A percentile compares a stretch with the other conserved stretches of the same genome.
phyloP scores from a whole-genome alignment of 1,139 yeast species.

The Candida tunisiensis region DNA sequence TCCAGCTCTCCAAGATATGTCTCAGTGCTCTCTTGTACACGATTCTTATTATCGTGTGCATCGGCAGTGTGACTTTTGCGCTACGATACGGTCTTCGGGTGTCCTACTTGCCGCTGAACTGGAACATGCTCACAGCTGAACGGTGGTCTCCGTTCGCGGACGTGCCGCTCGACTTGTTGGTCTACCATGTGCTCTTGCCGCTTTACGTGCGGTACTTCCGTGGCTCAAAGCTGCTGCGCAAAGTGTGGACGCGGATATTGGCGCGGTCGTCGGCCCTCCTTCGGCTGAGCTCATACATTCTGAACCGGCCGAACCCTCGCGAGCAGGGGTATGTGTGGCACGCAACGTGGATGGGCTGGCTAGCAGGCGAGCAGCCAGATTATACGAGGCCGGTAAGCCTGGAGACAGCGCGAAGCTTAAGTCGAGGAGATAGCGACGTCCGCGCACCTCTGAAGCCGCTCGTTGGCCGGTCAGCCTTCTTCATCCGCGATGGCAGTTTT shows the following conservation, averaged over 20 bases:
- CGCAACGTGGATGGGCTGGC: slow-evolving; percentile 29
- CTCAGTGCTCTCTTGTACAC: slow-evolving; percentile 68
- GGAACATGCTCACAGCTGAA: neutral
- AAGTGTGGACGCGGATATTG: slow-evolving; percentile 51
- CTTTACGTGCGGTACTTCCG: slow-evolving; percentile 4
- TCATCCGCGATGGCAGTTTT: slow-evolving; percentile 52
- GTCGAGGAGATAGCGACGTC: slow-evolving; percentile 20
- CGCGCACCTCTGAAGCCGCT: slow-evolving; percentile 12
- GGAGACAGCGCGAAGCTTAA: slow-evolving; percentile 27
- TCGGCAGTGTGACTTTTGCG: slow-evolving; percentile 50
- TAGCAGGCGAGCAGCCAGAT: slow-evolving; percentile 34
- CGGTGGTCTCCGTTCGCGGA: slow-evolving; percentile 3
- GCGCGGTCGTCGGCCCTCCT: slow-evolving; percentile 36
- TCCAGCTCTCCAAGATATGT: slow-evolving; percentile 59
- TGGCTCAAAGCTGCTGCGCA: slow-evolving; percentile 6
- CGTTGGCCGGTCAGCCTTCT: slow-evolving; percentile 8
- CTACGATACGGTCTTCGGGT: slow-evolving; percentile 24
- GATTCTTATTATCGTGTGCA: slow-evolving; percentile 52
- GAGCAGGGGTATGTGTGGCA: slow-evolving; percentile 64
- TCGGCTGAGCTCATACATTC: slow-evolving; percentile 63
- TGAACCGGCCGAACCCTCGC: slow-evolving; percentile 47
- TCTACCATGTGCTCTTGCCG: slow-evolving; percentile 11
- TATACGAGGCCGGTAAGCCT: slow-evolving; percentile 39
- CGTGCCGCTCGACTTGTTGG: slow-evolving; percentile 16
- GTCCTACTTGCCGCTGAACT: slow-evolving; percentile 13